phyloP scores from a whole-genome alignment of 164 flowering plant genomes.

The Annona squamosa region DNA sequence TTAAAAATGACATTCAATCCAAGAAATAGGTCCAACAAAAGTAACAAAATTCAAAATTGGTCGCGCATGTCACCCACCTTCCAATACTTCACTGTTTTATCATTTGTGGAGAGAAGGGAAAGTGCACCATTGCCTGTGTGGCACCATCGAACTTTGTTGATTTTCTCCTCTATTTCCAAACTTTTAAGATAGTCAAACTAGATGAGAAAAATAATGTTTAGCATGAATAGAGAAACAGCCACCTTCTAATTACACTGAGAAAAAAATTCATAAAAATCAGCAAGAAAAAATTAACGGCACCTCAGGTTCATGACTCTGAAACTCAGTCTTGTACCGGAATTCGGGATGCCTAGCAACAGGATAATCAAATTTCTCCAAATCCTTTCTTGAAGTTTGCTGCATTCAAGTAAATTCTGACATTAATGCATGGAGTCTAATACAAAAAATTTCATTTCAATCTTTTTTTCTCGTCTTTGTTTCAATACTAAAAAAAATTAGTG shows the following conservation, averaged over 20 bases:
- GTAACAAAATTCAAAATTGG: neutral
- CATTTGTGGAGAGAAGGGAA: slow-evolving; percentile 62
- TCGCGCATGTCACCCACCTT: neutral
- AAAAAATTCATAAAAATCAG: slow-evolving; percentile 3
- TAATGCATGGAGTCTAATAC: neutral
- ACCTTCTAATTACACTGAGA: neutral
- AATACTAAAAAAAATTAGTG: neutral
- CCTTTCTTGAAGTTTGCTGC: slow-evolving; percentile 53
- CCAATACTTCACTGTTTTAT: slow-evolving; percentile 60
- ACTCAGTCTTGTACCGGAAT: slow-evolving; percentile 81
- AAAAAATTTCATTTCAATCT: neutral
- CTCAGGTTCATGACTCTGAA: slow-evolving; percentile 94
- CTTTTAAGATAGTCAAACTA: slow-evolving; percentile 95
- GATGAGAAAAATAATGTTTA: slow-evolving; percentile 6
- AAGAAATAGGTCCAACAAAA: neutral
- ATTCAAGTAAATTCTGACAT: slow-evolving; percentile 2
- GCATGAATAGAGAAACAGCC: neutral
- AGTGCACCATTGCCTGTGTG: slow-evolving; percentile 63
- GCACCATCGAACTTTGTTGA: slow-evolving; percentile 88
- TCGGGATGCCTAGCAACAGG: slow-evolving; percentile 60
- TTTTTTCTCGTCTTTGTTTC: neutral
- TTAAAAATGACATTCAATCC: neutral
- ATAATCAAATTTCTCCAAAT: slow-evolving; percentile 57
- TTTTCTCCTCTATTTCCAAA: slow-evolving; percentile 91
- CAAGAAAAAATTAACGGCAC: slow-evolving; percentile 20